phyloP scores from a whole-genome alignment of 2,329 filamentous ascomycete species.

The Diplodia corticola region DNA sequence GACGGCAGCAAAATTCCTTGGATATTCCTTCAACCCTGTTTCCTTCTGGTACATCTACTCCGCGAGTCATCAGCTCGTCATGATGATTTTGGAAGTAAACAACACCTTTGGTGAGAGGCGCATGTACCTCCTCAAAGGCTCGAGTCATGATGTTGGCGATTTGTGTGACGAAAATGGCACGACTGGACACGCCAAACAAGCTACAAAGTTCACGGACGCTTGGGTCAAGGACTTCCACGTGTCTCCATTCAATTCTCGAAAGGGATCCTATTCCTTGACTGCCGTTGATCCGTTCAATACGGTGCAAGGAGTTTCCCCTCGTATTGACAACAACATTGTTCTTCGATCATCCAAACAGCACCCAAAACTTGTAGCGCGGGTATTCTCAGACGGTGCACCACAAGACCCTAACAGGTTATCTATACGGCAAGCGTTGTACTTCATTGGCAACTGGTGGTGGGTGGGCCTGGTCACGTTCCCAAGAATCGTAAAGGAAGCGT shows the following conservation, averaged over 20 bases:
- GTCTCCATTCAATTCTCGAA: constrained; percentile 67
- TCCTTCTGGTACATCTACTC: constrained; percentile 81
- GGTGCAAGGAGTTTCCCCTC: constrained; percentile 33
- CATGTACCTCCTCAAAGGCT: constrained; percentile 60
- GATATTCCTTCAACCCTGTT: constrained; percentile 72
- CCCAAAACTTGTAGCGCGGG: constrained; percentile 61
- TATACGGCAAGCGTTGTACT: constrained; percentile 45
- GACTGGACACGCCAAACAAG: neutral
- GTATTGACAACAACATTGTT: constrained; percentile 62
- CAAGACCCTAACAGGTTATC: constrained; percentile 54
- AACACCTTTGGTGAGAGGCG: constrained; percentile 74
- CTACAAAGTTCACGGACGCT: constrained; percentile 47
- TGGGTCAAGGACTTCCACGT: constrained; percentile 76
- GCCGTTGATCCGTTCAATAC: constrained; percentile 47
- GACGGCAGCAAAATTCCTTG: constrained; percentile 68
- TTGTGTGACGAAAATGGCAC: neutral
- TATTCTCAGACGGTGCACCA: constrained; percentile 56
- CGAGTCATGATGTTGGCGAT: neutral
- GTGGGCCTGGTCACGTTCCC: constrained; percentile 66
- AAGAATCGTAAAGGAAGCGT: constrained; percentile 63
- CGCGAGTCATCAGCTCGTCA: constrained; percentile 55
- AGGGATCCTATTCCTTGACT: constrained; percentile 50
- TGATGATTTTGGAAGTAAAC: constrained; percentile 72
- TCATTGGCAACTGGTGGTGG: constrained; percentile 65
- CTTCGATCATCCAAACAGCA: constrained; percentile 61